phyloP scores from a whole-genome alignment of 129 eudicot genomes.

The Lonicera japonica region DNA sequence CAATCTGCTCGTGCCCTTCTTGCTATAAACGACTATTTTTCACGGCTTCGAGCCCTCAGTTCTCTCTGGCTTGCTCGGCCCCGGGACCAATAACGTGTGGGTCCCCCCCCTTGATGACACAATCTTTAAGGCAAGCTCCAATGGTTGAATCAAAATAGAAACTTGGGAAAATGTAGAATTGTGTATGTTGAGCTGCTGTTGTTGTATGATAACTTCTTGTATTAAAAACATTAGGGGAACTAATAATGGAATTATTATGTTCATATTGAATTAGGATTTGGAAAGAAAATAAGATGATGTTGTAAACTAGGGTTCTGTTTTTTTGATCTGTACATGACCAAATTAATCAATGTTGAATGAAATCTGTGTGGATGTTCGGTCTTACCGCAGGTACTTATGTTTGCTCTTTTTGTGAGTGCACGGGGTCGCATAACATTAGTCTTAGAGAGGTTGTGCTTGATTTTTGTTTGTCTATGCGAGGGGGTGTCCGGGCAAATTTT shows the following conservation, averaged over 20 bases:
- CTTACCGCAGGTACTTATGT: too few relatives aligned
- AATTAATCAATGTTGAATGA: background rate
- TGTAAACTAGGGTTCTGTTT: background rate
- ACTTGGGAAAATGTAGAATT: background rate
- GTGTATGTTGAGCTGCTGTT: background rate
- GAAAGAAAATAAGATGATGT: background rate
- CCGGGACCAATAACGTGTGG: constrained; percentile 36
- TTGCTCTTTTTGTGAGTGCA: too few relatives aligned
- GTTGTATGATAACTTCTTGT: background rate
- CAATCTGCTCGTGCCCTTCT: constrained; percentile 95
- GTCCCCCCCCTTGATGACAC: background rate
- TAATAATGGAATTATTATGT: background rate
- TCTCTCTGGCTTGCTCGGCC: constrained; percentile 98
- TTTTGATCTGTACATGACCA: background rate
- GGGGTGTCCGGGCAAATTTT: too few relatives aligned
- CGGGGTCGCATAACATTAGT: too few relatives aligned
- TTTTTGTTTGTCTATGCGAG: too few relatives aligned
- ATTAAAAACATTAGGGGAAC: background rate
- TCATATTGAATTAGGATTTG: background rate
- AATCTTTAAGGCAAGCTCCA: background rate
- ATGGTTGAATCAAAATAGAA: background rate
- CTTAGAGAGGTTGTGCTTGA: too few relatives aligned
- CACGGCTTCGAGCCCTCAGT: constrained; percentile 92
- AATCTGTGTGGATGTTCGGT: background rate
- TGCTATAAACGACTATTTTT: constrained; percentile 71